Percentiles rank a stretch among this genome's conserved stretches.
phyloP scores from a whole-genome alignment of 495 filamentous ascomycete genomes.

The Penicillium cinerascens region DNA sequence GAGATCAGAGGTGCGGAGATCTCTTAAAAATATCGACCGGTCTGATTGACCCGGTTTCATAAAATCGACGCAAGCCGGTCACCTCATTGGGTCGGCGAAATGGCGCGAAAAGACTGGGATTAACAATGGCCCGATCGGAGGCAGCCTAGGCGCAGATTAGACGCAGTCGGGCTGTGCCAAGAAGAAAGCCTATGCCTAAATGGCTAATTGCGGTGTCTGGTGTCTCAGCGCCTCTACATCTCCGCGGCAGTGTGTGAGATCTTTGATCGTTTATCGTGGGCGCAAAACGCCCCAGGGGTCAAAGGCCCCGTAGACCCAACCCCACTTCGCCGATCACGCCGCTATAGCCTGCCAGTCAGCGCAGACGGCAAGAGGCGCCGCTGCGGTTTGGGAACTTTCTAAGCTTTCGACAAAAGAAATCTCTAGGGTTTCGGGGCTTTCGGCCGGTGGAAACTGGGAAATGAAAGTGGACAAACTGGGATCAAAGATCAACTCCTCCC shows the following conservation, averaged over 20 bases:
- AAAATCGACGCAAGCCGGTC: neutral
- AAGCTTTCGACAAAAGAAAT: neutral
- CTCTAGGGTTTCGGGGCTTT: neutral
- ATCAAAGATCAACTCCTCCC: neutral
- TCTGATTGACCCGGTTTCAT: constrained; percentile 7
- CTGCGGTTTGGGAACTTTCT: too few species aligned
- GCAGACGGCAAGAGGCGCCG: neutral
- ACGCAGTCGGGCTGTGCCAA: neutral
- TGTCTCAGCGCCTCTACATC: neutral
- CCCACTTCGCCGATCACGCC: neutral
- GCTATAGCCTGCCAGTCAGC: neutral
- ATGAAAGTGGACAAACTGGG: neutral
- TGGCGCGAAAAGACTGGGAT: constrained; percentile 1
- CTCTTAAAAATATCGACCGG: too few species aligned
- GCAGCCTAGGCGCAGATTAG: neutral
- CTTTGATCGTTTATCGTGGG: neutral
- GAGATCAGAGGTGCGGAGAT: too few species aligned
- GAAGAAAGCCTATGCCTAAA: neutral
- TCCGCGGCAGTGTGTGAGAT: neutral
- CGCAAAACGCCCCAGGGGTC: neutral
- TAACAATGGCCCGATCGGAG: neutral
- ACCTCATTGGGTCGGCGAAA: constrained; percentile 1
- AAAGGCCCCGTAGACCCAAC: too few species aligned
- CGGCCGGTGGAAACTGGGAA: neutral
- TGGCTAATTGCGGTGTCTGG: neutral